Evolutionary conservation across 306 rosid species (phyloP).

Genomic region (Carpinus viminea): DNA sequence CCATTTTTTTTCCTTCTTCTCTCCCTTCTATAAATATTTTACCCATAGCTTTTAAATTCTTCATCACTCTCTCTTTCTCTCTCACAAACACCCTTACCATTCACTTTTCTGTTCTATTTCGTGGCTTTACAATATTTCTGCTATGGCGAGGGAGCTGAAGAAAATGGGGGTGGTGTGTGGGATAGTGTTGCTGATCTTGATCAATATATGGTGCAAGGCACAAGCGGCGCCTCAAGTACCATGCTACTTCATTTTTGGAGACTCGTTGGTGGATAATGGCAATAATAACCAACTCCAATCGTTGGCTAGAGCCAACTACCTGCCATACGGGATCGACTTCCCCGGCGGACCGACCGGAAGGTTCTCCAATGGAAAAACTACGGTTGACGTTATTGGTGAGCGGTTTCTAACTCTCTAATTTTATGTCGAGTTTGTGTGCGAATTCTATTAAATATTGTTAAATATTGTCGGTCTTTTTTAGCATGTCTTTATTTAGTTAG

Average conservation of each 20-base stretch:
- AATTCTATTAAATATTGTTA: accelerated
- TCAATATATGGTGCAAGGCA: slow-evolving; percentile 26
- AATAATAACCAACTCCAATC: slow-evolving; percentile 78
- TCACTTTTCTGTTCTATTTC: not conserved
- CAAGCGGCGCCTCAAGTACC: slow-evolving; percentile 68
- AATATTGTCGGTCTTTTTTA: too few relatives aligned
- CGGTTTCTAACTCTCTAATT: not conserved
- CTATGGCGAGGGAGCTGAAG: slow-evolving; percentile 16
- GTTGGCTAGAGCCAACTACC: slow-evolving; percentile 74
- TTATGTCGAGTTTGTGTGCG: not conserved
- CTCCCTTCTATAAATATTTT: slow-evolving; percentile 35
- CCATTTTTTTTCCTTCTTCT: not conserved
- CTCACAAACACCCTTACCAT: not conserved
- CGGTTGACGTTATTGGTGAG: slow-evolving; percentile 75
- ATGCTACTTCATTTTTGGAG: slow-evolving; percentile 93
- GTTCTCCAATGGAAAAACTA: slow-evolving; percentile 86
- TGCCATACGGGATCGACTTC: slow-evolving; percentile 85
- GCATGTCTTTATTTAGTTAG: too few relatives aligned
- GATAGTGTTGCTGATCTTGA: slow-evolving; percentile 30
- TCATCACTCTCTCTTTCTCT: slow-evolving; percentile 5
- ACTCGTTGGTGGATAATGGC: slow-evolving; percentile 86
- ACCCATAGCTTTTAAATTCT: slow-evolving; percentile 24
- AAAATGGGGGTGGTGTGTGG: slow-evolving; percentile 14
- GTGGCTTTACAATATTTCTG: not conserved
- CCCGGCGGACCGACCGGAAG: slow-evolving; percentile 76